These are phyloP conservation scores for Solanum appendiculatum DNA, from an alignment of 257 asterid species.

Conservation along the genomic window DNA sequence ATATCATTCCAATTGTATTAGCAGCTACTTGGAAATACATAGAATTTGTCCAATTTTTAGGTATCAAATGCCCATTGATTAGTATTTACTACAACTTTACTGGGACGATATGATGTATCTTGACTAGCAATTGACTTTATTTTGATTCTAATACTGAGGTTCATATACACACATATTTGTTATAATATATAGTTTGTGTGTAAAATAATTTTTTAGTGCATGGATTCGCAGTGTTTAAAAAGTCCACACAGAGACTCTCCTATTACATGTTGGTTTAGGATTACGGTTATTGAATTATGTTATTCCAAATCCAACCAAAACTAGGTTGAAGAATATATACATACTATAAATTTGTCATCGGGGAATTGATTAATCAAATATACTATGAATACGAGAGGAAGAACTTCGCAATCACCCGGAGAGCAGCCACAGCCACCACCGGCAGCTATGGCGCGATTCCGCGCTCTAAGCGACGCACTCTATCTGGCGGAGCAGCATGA, in stretches of 20 bases:
- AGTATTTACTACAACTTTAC: no score
- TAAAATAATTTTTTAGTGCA: no score
- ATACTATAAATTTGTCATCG: background rate
- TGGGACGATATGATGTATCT: no score
- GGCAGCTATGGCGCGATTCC: background rate
- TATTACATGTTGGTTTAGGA: background rate
- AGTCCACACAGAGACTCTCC: background rate
- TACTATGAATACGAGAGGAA: background rate
- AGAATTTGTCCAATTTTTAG: constrained; percentile 37
- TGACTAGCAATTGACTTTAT: no score
- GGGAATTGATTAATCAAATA: background rate
- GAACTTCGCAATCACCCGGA: no score
- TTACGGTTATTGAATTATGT: background rate
- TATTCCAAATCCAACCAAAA: background rate
- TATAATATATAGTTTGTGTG: no score
- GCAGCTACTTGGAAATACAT: constrained; percentile 26
- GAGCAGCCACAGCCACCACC: background rate
- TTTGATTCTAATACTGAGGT: no score
- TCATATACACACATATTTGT: no score
- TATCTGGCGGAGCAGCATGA: background rate
- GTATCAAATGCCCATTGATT: no score
- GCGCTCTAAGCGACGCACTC: background rate
- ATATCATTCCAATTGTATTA: constrained; percentile 31
- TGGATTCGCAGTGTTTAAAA: no score
- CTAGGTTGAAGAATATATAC: background rate